Evolutionary conservation across 371 early-diverging fungal species (phyloP).

Genomic region (Thermomucor indicae-seudaticae): DNA sequence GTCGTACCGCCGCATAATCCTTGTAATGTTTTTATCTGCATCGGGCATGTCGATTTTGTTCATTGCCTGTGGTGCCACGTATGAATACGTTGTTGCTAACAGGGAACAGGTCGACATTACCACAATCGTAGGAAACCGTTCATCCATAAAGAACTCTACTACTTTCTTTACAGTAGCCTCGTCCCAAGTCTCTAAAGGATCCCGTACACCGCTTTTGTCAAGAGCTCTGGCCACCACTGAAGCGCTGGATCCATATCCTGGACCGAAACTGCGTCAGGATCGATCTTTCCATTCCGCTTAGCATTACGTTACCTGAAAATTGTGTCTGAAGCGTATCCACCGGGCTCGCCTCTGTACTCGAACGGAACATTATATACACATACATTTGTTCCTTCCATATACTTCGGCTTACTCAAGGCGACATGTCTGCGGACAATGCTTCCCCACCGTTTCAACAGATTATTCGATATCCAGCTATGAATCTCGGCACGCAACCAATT

Average conservation of each 20-base stretch:
- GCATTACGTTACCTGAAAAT: slow-evolving; percentile 25
- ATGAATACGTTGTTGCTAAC: too few species aligned
- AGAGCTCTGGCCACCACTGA: slow-evolving; percentile 48
- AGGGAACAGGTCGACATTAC: not conserved
- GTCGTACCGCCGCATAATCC: slow-evolving; percentile 67
- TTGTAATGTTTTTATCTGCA: slow-evolving; percentile 73
- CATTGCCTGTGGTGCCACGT: slow-evolving; percentile 42
- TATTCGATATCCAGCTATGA: slow-evolving; percentile 59
- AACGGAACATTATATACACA: not conserved
- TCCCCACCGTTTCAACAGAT: slow-evolving; percentile 64
- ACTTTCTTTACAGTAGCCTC: slow-evolving; percentile 48
- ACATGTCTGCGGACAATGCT: slow-evolving; percentile 63
- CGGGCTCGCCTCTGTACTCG: slow-evolving; percentile 20
- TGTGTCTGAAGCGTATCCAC: slow-evolving; percentile 61
- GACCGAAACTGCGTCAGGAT: slow-evolving; percentile 6
- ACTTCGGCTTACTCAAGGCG: slow-evolving; percentile 33
- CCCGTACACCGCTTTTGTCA: slow-evolving; percentile 51
- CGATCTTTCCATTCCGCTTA: too few species aligned
- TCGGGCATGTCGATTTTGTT: slow-evolving; percentile 84
- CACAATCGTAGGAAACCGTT: slow-evolving; percentile 76
- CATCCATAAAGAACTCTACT: slow-evolving; percentile 68
- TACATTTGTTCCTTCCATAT: not conserved
- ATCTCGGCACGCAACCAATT: slow-evolving; percentile 75
- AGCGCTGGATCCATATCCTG: slow-evolving; percentile 64
- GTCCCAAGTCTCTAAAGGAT: slow-evolving; percentile 61